Conservation (phyloP, 495 filamentous ascomycete genomes). For the Aspergillus funiculosus region DNA sequence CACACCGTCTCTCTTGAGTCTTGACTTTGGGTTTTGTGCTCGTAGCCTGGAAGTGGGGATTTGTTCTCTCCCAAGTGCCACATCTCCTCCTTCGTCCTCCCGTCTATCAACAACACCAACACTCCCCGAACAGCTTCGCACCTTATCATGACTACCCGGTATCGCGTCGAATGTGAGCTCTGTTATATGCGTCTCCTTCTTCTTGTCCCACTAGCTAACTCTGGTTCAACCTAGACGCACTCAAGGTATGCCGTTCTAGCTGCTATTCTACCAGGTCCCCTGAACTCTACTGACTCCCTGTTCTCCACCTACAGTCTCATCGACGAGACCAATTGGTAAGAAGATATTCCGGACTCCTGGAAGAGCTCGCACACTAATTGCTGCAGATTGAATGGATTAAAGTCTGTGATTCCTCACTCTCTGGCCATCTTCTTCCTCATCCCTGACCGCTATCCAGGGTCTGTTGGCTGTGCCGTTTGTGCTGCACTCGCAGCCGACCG, state of each 20-base stretch:
- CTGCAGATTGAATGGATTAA: constrained; percentile 64
- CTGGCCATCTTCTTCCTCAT: constrained; percentile 1
- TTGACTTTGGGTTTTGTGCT: neutral
- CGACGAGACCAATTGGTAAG: constrained; percentile 78
- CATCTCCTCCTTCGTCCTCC: neutral
- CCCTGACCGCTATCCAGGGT: constrained; percentile 58
- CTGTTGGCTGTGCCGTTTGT: constrained; percentile 95
- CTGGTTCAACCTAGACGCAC: constrained; percentile 57
- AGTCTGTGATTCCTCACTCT: constrained; percentile 29
- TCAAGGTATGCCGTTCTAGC: constrained; percentile 49
- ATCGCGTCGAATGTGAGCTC: constrained; percentile 77
- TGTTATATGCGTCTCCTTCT: constrained; percentile 8
- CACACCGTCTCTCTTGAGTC: neutral
- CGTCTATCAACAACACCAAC: neutral
- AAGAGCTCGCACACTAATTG: constrained; percentile 5
- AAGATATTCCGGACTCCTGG: neutral
- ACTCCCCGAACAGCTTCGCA: too few species aligned
- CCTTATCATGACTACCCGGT: constrained; percentile 74
- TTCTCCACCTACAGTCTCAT: constrained; percentile 55
- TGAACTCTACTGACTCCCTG: too few species aligned
- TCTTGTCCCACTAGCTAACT: constrained; percentile 1
- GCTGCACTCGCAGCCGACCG: constrained; percentile 88
- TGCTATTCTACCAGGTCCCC: neutral
- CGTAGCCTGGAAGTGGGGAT: neutral
- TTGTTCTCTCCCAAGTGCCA: neutral